A percentile compares a stretch with the other conserved stretches of the same genome.
phyloP scores from a whole-genome alignment of 2,329 filamentous ascomycete genomes.

The Teratosphaeria nubilosa region DNA sequence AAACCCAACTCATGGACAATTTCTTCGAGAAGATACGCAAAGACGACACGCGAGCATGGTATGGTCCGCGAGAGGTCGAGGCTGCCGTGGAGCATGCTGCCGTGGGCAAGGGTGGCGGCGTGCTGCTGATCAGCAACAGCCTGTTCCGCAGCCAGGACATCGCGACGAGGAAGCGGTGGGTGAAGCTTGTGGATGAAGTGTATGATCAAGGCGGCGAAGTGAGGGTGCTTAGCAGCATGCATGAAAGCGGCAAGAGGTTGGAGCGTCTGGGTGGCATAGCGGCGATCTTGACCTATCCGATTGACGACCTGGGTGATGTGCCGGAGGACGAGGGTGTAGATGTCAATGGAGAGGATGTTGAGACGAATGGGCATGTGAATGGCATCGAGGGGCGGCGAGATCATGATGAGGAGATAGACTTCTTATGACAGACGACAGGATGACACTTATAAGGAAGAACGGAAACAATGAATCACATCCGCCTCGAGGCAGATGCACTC shows the following conservation, averaged over 20 bases:
- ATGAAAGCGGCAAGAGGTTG: constrained; percentile 82
- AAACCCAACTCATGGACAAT: constrained; percentile 74
- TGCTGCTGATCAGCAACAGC: constrained; percentile 75
- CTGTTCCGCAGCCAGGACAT: constrained; percentile 80
- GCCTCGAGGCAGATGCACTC: neutral
- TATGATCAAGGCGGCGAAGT: constrained; percentile 74
- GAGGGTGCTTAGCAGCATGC: constrained; percentile 79
- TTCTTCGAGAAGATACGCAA: constrained; percentile 68
- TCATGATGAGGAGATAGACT: constrained; percentile 5
- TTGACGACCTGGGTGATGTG: constrained; percentile 67
- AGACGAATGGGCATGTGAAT: neutral
- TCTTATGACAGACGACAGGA: constrained; percentile 2
- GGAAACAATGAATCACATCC: neutral
- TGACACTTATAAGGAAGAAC: neutral
- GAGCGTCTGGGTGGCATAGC: constrained; percentile 80
- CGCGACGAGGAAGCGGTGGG: constrained; percentile 66
- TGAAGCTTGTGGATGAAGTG: constrained; percentile 79
- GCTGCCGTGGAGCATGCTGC: constrained; percentile 77
- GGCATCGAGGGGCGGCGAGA: constrained; percentile 5
- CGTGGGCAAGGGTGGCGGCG: constrained; percentile 74
- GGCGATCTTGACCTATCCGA: constrained; percentile 80
- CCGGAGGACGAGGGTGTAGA: constrained; percentile 11
- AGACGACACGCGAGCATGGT: constrained; percentile 85
- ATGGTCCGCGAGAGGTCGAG: constrained; percentile 73
- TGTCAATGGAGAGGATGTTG: neutral